phyloP scores from a whole-genome alignment of 1,284 basidiomycete species.

The Boletellus deceptivus region DNA sequence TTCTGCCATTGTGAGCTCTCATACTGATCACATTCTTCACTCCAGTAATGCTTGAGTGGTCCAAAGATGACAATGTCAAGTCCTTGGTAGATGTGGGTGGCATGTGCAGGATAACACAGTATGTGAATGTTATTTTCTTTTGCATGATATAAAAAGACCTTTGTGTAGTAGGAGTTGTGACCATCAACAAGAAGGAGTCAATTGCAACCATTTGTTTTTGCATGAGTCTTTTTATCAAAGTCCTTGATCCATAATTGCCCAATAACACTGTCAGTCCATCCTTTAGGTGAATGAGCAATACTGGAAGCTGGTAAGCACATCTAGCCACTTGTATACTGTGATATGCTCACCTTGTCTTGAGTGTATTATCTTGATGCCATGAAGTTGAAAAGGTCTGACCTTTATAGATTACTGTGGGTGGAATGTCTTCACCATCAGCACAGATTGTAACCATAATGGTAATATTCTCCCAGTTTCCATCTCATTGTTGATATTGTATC shows the following conservation, averaged over 20 bases:
- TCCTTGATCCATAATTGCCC: background rate
- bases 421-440: background rate
- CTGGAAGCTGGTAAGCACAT: background rate
- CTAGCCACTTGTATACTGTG: background rate
- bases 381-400: background rate
- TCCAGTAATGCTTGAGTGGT: background rate
- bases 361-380: slow-evolving; percentile 1
- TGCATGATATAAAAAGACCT: background rate
- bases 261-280: slow-evolving; percentile 1
- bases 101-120: background rate
- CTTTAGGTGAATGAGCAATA: background rate
- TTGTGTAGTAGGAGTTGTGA: slow-evolving; percentile 4
- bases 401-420: background rate
- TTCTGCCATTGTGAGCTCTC: background rate
- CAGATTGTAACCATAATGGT: slow-evolving; percentile 6
- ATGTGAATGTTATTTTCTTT: background rate
- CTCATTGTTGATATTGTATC: background rate
- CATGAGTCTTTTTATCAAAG: background rate
- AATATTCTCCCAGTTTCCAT: slow-evolving; percentile 3
- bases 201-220: background rate
- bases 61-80: slow-evolving; percentile 1
- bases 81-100: slow-evolving; percentile 1
- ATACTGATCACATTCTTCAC: background rate
- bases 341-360: too few species aligned
- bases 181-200: slow-evolving; percentile 1